Conservation (phyloP, 345 rosid genomes). For the Limnanthes douglasii region DNA sequence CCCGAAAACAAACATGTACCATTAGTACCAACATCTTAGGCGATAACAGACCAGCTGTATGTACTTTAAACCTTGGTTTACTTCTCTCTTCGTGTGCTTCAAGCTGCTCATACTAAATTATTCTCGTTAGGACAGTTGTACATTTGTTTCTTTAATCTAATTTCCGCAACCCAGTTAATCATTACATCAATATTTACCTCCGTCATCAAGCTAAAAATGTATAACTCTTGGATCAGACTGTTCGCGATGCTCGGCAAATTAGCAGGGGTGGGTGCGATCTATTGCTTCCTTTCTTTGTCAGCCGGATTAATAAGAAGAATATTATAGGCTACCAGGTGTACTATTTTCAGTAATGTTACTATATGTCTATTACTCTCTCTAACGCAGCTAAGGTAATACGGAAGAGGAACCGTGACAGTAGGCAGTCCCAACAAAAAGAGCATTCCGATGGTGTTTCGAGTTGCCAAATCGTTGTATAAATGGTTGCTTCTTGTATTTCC, state of each 20-base stretch:
- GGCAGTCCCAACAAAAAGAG: slow-evolving; percentile 10
- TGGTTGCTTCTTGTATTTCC: slow-evolving; percentile 10
- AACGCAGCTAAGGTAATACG: slow-evolving; percentile 13
- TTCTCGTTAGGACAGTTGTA: slow-evolving; percentile 17
- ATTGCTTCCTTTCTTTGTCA: slow-evolving; percentile 9
- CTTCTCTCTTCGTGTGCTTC: slow-evolving; percentile 19
- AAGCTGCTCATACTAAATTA: slow-evolving; percentile 16
- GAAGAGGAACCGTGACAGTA: slow-evolving; percentile 12
- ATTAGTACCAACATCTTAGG: too few relatives aligned
- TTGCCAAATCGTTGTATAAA: slow-evolving; percentile 14
- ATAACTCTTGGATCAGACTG: slow-evolving; percentile 27
- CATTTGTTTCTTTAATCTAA: slow-evolving; percentile 17
- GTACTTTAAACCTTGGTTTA: slow-evolving; percentile 12
- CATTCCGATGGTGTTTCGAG: slow-evolving; percentile 16
- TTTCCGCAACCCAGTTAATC: slow-evolving; percentile 34
- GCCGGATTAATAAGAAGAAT: slow-evolving; percentile 12
- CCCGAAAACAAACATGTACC: slow-evolving; percentile 1
- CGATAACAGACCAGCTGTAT: slow-evolving; percentile 2
- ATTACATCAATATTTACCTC: slow-evolving; percentile 23
- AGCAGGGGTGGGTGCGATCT: slow-evolving; percentile 2
- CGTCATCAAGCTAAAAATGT: slow-evolving; percentile 27
- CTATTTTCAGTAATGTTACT: slow-evolving; percentile 11
- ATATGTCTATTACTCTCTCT: slow-evolving; percentile 14
- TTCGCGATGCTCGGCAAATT: slow-evolving; percentile 15
- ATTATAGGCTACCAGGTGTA: slow-evolving; percentile 13